phyloP scores from a whole-genome alignment of 345 rosid species.

The Schrenkiella parvula region DNA sequence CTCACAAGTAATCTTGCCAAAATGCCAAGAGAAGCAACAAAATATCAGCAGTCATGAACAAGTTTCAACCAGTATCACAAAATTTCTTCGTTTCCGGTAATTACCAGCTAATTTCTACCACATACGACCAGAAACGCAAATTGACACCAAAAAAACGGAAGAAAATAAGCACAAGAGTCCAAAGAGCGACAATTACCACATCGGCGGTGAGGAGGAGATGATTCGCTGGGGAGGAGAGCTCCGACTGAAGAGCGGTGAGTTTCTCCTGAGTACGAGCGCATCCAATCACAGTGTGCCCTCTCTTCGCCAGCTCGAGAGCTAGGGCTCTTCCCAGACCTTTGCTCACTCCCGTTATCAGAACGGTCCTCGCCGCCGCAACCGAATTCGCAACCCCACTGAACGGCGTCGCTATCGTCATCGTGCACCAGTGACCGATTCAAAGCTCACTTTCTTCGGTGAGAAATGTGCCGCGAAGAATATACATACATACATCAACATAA shows the following conservation, averaged over 20 bases:
- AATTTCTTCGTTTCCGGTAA: background rate
- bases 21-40: background rate
- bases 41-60: background rate
- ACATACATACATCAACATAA: background rate
- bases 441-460: background rate
- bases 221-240: conserved; percentile 42
- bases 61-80: background rate
- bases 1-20: background rate
- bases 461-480: background rate
- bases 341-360: conserved; percentile 86
- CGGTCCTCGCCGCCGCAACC: conserved; percentile 35
- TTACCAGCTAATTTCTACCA: background rate
- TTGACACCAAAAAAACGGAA: background rate
- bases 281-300: conserved; percentile 85
- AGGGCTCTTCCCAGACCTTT: conserved; percentile 88
- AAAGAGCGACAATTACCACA: conserved; percentile 41
- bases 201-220: conserved; percentile 80
- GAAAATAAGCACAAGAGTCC: background rate
- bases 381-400: conserved; percentile 35
- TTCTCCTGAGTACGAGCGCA: conserved; percentile 84
- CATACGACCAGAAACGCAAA: background rate
- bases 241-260: conserved; percentile 64
- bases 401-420: conserved; percentile 37
- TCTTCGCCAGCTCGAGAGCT: conserved; percentile 74
- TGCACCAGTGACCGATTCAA: background rate